Evolutionary conservation across 73 alveolate genomes (phyloP).

Genomic region (Diophrys appendiculata): DNA sequence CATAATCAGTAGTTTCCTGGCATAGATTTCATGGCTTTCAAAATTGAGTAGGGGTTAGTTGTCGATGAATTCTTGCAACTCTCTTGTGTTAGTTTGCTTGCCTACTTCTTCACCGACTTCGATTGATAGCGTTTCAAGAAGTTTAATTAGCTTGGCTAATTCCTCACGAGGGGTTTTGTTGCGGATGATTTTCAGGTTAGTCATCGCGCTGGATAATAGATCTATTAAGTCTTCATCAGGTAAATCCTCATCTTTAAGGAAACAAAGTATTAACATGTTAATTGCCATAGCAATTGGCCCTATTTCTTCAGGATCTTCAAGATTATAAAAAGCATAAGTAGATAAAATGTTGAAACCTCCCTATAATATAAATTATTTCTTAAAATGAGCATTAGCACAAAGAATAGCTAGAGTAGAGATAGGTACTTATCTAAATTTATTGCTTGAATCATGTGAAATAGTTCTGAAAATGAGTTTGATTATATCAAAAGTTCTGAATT

Average conservation of each 20-base stretch:
- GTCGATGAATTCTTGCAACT: background rate
- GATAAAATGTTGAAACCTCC: background rate
- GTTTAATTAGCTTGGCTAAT: background rate
- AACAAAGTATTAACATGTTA: background rate
- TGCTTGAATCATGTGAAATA: background rate
- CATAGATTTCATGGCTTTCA: background rate
- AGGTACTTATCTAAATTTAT: background rate
- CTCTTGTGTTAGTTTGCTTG: background rate
- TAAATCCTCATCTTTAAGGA: background rate
- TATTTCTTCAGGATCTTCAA: background rate
- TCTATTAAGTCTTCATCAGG: background rate
- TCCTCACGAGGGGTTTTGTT: background rate
- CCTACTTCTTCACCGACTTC: background rate
- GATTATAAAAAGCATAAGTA: background rate
- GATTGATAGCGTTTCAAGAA: background rate
- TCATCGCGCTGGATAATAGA: background rate
- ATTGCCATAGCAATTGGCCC: background rate
- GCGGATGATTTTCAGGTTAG: background rate
- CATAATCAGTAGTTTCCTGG: background rate
- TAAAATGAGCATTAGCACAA: background rate
- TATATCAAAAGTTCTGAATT: background rate
- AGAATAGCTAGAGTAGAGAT: background rate
- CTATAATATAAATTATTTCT: background rate
- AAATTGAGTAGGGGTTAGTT: background rate
- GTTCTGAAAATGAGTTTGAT: background rate